Evolutionary conservation across 75 land plant species (phyloP), one percentile per base, ranked within the genome.

Genomic region (Isoetes taiwanensis): DNA sequence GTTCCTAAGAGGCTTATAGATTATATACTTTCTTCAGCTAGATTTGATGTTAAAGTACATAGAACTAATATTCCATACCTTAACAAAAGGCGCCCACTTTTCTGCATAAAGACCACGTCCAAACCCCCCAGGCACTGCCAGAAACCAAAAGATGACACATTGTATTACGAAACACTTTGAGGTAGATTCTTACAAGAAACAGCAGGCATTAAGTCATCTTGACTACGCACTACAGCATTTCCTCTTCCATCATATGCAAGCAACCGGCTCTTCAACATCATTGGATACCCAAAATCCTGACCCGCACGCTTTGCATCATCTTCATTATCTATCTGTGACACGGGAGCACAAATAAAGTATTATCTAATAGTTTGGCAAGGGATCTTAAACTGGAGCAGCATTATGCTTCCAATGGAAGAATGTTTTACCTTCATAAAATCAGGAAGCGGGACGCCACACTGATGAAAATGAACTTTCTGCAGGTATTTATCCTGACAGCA

Each of bases 221-320:
- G 64, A 30, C 67, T 74, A 31, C 68, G 56, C 16, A 80, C 94
- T 57, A 87, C 94, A 67, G 98, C 95, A 78, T 93, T 87, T 16
- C 98, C 98, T 30, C 98, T 78, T 0, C 98, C 98, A 78, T 93
- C 98, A 76, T 93, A 93, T 38, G 98, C 98, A n/a, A 84, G 70
- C 46, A 76, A 69, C 59, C 72, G 73, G 43, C 95, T 87, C 72
- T 93, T 93, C 2, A 93, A 66, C 95, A 93, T 80, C 39, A 93
- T 54, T 34, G 98, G 98, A 73, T 83, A 93, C 2, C 85, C 88
- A 79, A 93, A 93, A 28, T 57, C 30, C 10, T 57, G 52, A 32
- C 85, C 95, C n/a, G 90, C 98, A 62, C 66, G 70, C 54, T 74
- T 71, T 16, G 72, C 81, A 58, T 67, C 53, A 50, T 76, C 78